phyloP scores from a whole-genome alignment of 768 basidiomycete species.

The Rhodotorula diobovata region DNA sequence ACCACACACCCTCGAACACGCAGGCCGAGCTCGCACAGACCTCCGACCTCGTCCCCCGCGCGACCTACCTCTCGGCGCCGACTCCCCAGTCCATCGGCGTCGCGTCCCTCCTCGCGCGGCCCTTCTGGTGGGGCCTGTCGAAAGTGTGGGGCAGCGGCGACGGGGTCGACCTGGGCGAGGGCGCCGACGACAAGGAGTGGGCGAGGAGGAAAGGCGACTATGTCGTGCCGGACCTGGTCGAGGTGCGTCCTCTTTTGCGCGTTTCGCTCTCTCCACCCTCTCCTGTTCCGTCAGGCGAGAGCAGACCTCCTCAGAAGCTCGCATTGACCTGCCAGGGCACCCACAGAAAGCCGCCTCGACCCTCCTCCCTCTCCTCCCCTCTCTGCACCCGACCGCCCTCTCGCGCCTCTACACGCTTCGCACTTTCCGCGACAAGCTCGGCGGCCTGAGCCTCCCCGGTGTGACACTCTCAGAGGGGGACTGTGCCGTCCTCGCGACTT shows the following conservation, averaged over 20 bases:
- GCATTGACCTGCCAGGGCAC: too few species aligned
- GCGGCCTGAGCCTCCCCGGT: constrained; percentile 5
- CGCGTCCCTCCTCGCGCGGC: constrained; percentile 23
- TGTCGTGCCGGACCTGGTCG: constrained; percentile 31
- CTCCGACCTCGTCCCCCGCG: constrained; percentile 11
- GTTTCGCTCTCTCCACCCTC: background rate
- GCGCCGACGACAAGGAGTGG: constrained; percentile 35
- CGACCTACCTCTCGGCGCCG: constrained; percentile 10
- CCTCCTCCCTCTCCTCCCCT: constrained; percentile 6
- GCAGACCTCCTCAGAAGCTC: too few species aligned
- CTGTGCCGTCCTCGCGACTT: constrained; percentile 18
- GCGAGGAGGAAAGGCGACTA: constrained; percentile 18
- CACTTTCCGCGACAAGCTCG: constrained; percentile 18
- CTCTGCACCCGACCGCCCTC: constrained; percentile 26
- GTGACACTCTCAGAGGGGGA: constrained; percentile 22
- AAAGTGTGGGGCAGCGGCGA: constrained; percentile 7
- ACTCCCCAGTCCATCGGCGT: constrained; percentile 5
- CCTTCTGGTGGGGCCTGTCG: constrained; percentile 33
- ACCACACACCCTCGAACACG: too few species aligned
- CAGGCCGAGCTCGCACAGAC: constrained; percentile 22
- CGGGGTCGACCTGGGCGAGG: constrained; percentile 13
- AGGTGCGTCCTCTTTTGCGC: constrained; percentile 9
- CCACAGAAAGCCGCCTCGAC: constrained; percentile 13
- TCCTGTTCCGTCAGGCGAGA: background rate
- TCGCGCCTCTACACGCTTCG: constrained; percentile 33